These are phyloP conservation scores for Tylopilus sp. DNA, from an alignment of 768 basidiomycete genomes.

Conservation along the genomic window DNA sequence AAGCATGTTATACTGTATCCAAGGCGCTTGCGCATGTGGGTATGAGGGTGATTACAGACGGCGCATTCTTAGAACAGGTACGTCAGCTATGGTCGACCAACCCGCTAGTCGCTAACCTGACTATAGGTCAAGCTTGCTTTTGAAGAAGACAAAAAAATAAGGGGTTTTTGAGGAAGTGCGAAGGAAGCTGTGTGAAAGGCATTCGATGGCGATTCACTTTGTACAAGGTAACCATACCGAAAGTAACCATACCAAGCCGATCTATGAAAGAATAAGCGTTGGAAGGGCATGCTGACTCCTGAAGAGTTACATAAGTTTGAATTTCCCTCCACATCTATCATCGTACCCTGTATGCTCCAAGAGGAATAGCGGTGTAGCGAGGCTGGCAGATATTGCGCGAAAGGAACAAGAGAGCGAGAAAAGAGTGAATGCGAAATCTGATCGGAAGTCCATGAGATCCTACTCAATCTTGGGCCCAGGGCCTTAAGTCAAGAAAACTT, in stretches of 20 bases:
- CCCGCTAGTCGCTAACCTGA: not conserved
- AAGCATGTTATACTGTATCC: conserved; percentile 62
- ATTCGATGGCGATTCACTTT: not conserved
- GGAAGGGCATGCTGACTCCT: not conserved
- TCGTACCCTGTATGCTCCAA: no score
- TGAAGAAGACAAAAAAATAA: conserved; percentile 39
- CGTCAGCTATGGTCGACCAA: not conserved
- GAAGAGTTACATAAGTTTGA: no score
- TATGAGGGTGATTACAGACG: conserved; percentile 66
- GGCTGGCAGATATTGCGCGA: no score
- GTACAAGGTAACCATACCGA: not conserved
- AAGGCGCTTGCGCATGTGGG: conserved; percentile 72
- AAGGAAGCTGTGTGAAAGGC: not conserved
- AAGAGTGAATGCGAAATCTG: not conserved
- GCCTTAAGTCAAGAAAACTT: not conserved
- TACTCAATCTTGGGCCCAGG: not conserved
- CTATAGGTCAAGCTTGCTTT: conserved; percentile 47
- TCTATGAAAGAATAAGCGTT: no score
- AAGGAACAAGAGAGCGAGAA: no score
- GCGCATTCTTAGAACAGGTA: conserved; percentile 57
- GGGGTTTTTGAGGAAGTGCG: conserved; percentile 1
- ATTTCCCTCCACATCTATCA: no score
- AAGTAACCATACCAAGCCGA: not conserved
- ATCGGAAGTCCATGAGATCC: not conserved
- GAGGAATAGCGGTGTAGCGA: no score